Conservation (phyloP, 345 rosid species). For the Kandelia obovata region DNA sequence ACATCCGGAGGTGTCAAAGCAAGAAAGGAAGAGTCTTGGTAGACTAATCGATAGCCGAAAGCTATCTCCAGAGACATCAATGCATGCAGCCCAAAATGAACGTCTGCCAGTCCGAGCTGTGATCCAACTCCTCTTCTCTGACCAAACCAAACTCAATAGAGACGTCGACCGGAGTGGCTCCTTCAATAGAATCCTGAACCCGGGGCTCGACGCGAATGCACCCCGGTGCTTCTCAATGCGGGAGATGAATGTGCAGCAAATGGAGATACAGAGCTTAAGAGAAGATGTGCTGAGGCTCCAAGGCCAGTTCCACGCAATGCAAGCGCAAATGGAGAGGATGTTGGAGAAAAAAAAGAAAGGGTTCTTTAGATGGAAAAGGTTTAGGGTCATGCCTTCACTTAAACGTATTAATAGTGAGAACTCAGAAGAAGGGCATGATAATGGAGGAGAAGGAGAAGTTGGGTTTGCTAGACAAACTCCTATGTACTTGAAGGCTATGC, state of each 20-base stretch:
- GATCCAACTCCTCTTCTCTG: slow-evolving; percentile 69
- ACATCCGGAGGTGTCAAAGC: slow-evolving; percentile 66
- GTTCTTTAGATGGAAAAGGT: slow-evolving; percentile 67
- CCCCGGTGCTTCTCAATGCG: slow-evolving; percentile 67
- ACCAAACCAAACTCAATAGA: slow-evolving; percentile 57
- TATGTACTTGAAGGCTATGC: slow-evolving; percentile 49
- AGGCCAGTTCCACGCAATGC: slow-evolving; percentile 50
- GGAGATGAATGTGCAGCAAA: slow-evolving; percentile 49
- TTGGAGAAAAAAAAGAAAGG: slow-evolving; percentile 69
- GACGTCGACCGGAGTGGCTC: slow-evolving; percentile 69
- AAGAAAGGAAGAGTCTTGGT: slow-evolving; percentile 65
- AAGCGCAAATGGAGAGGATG: slow-evolving; percentile 60
- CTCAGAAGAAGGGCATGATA: slow-evolving; percentile 20
- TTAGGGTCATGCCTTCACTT: slow-evolving; percentile 48
- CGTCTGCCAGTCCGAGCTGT: slow-evolving; percentile 77
- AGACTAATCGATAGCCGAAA: slow-evolving; percentile 63
- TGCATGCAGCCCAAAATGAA: slow-evolving; percentile 78
- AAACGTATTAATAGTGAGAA: slow-evolving; percentile 36
- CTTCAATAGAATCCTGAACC: slow-evolving; percentile 50
- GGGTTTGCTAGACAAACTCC: slow-evolving; percentile 52
- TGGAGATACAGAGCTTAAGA: slow-evolving; percentile 56
- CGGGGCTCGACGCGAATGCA: slow-evolving; percentile 28
- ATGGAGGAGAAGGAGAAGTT: slow-evolving; percentile 26
- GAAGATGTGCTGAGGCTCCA: slow-evolving; percentile 66
- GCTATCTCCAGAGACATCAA: slow-evolving; percentile 71